A percentile compares a stretch with the other conserved stretches of the same genome.
Evolutionary conservation across 2,329 filamentous ascomycete species (phyloP).

Genomic region (Uncinocarpus reesii): DNA sequence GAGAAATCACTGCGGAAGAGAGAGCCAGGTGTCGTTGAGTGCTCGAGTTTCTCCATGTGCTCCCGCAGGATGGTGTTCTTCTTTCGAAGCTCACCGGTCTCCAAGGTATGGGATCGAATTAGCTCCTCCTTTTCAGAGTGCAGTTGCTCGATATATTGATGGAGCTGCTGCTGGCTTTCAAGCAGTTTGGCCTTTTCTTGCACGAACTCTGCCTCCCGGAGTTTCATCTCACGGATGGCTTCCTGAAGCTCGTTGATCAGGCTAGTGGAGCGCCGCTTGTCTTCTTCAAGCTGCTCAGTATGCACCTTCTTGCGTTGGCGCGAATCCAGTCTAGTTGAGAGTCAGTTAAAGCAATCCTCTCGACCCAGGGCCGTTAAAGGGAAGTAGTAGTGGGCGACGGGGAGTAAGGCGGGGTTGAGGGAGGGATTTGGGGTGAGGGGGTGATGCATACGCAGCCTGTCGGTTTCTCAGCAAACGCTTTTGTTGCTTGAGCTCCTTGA

Average conservation of each 20-base stretch:
- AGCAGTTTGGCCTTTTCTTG: constrained; percentile 54
- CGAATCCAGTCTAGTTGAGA: constrained; percentile 66
- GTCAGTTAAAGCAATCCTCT: not conserved
- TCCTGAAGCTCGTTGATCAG: constrained; percentile 71
- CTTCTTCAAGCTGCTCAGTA: constrained; percentile 89
- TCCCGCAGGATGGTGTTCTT: constrained; percentile 75
- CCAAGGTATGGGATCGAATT: constrained; percentile 75
- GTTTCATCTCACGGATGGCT: constrained; percentile 57
- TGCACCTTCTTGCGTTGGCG: constrained; percentile 97
- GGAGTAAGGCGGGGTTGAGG: not conserved
- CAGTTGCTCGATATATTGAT: constrained; percentile 64
- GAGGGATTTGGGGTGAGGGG: constrained; percentile 16
- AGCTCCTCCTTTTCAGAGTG: constrained; percentile 85
- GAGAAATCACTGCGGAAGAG: constrained; percentile 59
- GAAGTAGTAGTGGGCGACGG: not conserved
- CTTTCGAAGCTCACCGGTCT: constrained; percentile 84
- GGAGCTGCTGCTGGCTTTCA: constrained; percentile 62
- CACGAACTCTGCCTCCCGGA: constrained; percentile 45
- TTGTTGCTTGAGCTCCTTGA: constrained; percentile 97
- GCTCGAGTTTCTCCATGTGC: constrained; percentile 41
- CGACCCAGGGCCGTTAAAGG: not conserved
- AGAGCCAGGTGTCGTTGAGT: constrained; percentile 35
- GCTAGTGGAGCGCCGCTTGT: constrained; percentile 83
- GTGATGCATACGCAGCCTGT: constrained; percentile 75
- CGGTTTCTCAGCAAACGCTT: constrained; percentile 90